phyloP scores from a whole-genome alignment of 2,329 filamentous ascomycete species.

The Xylariomycetidae sp. region DNA sequence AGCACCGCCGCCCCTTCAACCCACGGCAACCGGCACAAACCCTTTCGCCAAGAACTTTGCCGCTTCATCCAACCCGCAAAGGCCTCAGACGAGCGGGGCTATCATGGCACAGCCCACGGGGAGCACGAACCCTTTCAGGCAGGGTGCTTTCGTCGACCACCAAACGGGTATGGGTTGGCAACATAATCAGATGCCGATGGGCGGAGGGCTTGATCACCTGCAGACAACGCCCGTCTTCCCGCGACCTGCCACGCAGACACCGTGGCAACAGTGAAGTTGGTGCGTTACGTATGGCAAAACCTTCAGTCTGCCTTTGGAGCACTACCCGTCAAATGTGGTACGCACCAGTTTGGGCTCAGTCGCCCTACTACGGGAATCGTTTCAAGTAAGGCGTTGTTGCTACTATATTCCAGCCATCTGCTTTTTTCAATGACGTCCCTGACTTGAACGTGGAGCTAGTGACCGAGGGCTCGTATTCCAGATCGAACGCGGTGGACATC shows the following conservation, averaged over 20 bases:
- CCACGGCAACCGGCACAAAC: slow-evolving; percentile 51
- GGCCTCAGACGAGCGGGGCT: slow-evolving; percentile 39
- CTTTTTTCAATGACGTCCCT: no score
- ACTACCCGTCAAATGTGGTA: no score
- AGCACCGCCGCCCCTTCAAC: slow-evolving; percentile 36
- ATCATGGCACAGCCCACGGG: slow-evolving; percentile 75
- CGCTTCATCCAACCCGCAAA: slow-evolving; percentile 30
- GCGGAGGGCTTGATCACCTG: slow-evolving; percentile 73
- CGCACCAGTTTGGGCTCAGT: no score
- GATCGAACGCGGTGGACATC: no score
- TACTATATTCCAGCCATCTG: no score
- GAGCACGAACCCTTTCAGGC: slow-evolving; percentile 90
- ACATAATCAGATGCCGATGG: slow-evolving; percentile 67
- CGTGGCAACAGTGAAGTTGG: slow-evolving; percentile 56
- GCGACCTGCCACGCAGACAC: slow-evolving; percentile 59
- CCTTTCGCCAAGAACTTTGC: slow-evolving; percentile 49
- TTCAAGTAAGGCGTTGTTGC: no score
- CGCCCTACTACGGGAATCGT: no score
- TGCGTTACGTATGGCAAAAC: no score
- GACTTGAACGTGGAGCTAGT: no score
- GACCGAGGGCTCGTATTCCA: no score
- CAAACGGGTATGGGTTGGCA: slow-evolving; percentile 87
- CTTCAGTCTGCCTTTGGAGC: no score
- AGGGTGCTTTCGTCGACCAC: slow-evolving; percentile 85
- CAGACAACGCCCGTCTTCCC: slow-evolving; percentile 82